Base-by-base conservation (phyloP, 176 grass and related monocot species). In the Miscanthus lutarioriparius region DNA sequence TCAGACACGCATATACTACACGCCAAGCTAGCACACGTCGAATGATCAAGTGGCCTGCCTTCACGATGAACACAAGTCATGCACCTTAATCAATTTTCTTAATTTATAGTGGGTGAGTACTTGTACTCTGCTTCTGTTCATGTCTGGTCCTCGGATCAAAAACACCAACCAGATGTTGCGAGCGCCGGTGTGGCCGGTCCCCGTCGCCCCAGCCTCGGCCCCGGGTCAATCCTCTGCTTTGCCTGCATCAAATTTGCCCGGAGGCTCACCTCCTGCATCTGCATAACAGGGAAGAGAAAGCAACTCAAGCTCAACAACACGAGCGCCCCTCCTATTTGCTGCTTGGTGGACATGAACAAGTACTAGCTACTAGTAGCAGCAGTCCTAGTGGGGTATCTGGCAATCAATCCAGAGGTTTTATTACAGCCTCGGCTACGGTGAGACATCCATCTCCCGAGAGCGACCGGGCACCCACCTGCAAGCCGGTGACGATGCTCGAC, bases 231-330 rank as follows among this genome's bases (percentile, higher is more conserved):
- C 79, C 66, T 89, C 23, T 90, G 80, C 70, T 74, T 86, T 10
- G 86, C 91, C 86, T 98, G 96, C 74, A 95, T 76, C 35, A 98
- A 48, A 53, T 90, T 86, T 20, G 93, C 64, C 70, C 93, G 84
- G 56, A 98, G 85, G 87, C 95, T 98, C 88, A 71, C 39, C 82
- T 98, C 93, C 53, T 86, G 83, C 80, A 89, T 91, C 96, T 95
- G 91, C 69, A 79, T 7, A 37, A 45, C 4, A 61, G 43, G 13
- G 8, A 26, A 15, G 10, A 76, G 49, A 76, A 56, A 58, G 19
- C 74, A n/a, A 20, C 63, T 68, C 45, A 69, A 7, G 49, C 40
- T 15, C 11, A 49, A 6, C 47, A 49, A 6, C n/a, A n/a, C n/a
- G 14, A 48, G 11, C 41, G 41, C 2, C 41, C n/a, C n/a, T n/a